Evolutionary conservation across 331 rosid species (phyloP), one percentile per base, ranked within the genome.

Genomic region (Malus hybrid): DNA sequence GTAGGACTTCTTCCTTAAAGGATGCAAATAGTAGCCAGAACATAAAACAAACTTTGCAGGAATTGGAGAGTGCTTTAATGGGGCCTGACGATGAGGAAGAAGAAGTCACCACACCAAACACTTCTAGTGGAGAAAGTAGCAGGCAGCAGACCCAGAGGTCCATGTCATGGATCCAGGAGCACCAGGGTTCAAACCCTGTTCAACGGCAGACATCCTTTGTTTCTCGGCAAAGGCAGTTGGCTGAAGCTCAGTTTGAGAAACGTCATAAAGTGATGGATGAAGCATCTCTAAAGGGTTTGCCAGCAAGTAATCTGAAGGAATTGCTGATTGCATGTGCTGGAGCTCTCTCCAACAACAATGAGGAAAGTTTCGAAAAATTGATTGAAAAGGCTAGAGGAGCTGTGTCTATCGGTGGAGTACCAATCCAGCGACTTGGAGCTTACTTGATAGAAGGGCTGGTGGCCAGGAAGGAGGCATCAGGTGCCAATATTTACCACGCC

Each of bases 391-490:
- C 93, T 39, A 85, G 86, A 78, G 87, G 73, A 69, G 84, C 61
- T 1, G 97, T 95, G 74, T 90, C 99, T 18, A 85, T 92, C 64
- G 83, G 83, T 4, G 99, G 99, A 63, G 97, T 87, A 73, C 99
- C 97, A 1, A 83, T 95, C 65, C 93, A 89, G 82, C 86, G 99
- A 73, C 93, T 95, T 2, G 99, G 99, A 61, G 99, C 97, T 67
- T 95, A 95, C 71, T 82, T 95, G 96, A 86, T 95, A 44, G 99
- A 95, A 89, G 99, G 97, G 70, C 83, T 95, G 75, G 91, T 95
- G 42, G 99, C 97, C 22, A 86, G 97, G 87, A 95, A 82, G 66
- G 90, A 87, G 84, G 85, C 84, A 30, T 95, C 99, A 0, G 99
- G 99, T 33, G 75, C 87, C 57, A 87, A 80, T 79, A 92, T 95